A percentile compares a stretch with the other conserved stretches of the same genome.
phyloP scores from a whole-genome alignment of 2,329 filamentous ascomycete genomes.

The Orbilia blumenaviensis region DNA sequence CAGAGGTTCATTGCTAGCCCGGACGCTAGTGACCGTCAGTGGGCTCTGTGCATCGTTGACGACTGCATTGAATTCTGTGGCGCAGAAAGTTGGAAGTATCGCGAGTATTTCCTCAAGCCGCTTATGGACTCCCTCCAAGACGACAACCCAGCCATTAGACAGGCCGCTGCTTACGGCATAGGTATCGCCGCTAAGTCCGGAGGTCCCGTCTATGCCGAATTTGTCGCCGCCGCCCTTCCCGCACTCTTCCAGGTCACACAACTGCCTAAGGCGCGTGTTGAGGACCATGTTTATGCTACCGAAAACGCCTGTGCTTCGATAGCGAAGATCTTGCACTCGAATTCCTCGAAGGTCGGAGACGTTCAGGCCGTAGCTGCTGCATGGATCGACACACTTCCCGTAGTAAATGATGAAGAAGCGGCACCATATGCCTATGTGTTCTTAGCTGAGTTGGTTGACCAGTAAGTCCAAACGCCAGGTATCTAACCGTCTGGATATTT shows the following conservation, averaged over 20 bases:
- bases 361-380: constrained; percentile 78
- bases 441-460: constrained; percentile 86
- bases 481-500: constrained; percentile 52
- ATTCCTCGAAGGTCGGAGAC: constrained; percentile 78
- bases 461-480: constrained; percentile 69
- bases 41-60: constrained; percentile 99
- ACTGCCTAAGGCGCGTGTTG: constrained; percentile 80
- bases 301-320: constrained; percentile 97
- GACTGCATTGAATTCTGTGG: constrained; percentile 98
- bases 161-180: constrained; percentile 94
- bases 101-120: constrained; percentile 84
- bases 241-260: constrained; percentile 85
- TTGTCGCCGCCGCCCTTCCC: constrained; percentile 80
- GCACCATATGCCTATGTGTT: constrained; percentile 96
- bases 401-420: constrained; percentile 95
- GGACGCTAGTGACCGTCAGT: constrained; percentile 93
- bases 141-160: constrained; percentile 85
- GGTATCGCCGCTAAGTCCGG: constrained; percentile 95
- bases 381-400: constrained; percentile 90
- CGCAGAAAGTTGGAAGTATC: constrained; percentile 84
- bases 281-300: constrained; percentile 95
- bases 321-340: constrained; percentile 95
- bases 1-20: constrained; percentile 80
- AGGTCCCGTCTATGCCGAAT: constrained; percentile 85
- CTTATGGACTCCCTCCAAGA: constrained; percentile 87